Evolutionary conservation across 1,284 basidiomycete genomes (phyloP), one percentile per base, ranked within the genome.

Genomic region (Apiotrichum laibachii): DNA sequence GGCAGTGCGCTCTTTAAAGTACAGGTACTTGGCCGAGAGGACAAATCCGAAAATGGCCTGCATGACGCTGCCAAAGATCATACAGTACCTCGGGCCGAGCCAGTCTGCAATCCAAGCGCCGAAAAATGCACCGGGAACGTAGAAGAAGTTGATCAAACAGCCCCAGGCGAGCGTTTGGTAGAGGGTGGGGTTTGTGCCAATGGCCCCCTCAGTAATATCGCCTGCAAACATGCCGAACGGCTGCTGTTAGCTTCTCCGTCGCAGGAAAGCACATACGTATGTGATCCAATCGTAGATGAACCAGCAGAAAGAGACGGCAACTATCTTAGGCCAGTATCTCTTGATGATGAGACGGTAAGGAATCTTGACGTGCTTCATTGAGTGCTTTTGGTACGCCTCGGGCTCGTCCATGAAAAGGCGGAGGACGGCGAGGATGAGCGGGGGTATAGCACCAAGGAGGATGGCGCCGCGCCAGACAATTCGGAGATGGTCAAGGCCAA

Each of bases 391-490:
- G 37, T 77, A 80, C 34, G 78, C 72, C 35, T 82, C 81, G 62
- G 80, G 79, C 76, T 96, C 90, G 34, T 86, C 81, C 88, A 96
- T 94, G 61, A 82, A 83, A 59, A 90, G 72, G 64, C 94, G 90
- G 89, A 92, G 95, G 54, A 92, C 72, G 70, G 95, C 85, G 43
- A 95, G 57, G 46, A 85, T 81, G 10, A 86, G 67, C 5, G 93
- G 92, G 22, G 92, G 91, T 53, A 96, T 76, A 45, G 88, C 81
- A 45, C 94, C 94, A 12, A 97, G 82, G 15, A 90, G 93, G 39
- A 97, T 84, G 5, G 91, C 88, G 44, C 92, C 75, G 56, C 94
- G 87, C 93, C 91, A 95, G 6, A 90, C 88, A 6, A 86, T 86
- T 26, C 88, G 84, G 31, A 93, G 84, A 70, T 93, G 91, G 64